Conservation (phyloP, 805 yeast species). For the Saturnispora kantuleensis region DNA sequence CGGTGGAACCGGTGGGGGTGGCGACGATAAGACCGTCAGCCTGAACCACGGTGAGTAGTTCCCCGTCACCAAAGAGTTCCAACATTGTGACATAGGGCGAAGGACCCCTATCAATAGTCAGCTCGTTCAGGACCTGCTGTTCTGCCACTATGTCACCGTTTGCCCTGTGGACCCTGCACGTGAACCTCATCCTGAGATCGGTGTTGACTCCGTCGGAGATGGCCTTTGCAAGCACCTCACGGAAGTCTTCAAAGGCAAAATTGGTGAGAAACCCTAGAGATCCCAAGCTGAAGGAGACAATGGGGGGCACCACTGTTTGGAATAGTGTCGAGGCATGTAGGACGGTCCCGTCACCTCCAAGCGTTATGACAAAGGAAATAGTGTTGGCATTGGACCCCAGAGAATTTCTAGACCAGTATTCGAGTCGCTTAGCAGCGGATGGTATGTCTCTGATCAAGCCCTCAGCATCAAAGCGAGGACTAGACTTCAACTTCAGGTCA, state of each 20-base stretch:
- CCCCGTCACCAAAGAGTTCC: conserved; percentile 82
- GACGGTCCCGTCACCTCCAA: conserved; percentile 98
- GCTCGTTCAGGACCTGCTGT: conserved; percentile 79
- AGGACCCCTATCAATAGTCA: conserved; percentile 90
- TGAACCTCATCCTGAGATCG: conserved; percentile 77
- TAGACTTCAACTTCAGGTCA: conserved; percentile 54
- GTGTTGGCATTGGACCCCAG: conserved; percentile 36
- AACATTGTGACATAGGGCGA: conserved; percentile 85
- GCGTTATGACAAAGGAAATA: conserved; percentile 71
- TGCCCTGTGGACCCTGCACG: conserved; percentile 58
- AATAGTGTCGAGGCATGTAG: conserved; percentile 79
- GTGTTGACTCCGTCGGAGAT: conserved; percentile 64
- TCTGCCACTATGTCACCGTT: conserved; percentile 48
- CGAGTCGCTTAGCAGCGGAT: conserved; percentile 35
- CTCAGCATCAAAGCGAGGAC: conserved; percentile 52
- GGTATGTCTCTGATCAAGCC: conserved; percentile 42
- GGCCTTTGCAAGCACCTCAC: conserved; percentile 45
- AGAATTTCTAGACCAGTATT: conserved; percentile 61
- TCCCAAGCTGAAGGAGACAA: conserved; percentile 80
- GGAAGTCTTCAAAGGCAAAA: conserved; percentile 67
- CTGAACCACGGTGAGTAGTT: conserved; percentile 77
- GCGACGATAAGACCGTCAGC: conserved; percentile 91
- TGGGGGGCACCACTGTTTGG: conserved; percentile 83
- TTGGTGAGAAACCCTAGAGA: conserved; percentile 89
- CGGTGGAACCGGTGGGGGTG: conserved; percentile 95